Percentiles rank a stretch among this genome's conserved stretches.
Conservation (phyloP, 2,329 filamentous ascomycete species). For the Macroventuria anomochaeta region DNA sequence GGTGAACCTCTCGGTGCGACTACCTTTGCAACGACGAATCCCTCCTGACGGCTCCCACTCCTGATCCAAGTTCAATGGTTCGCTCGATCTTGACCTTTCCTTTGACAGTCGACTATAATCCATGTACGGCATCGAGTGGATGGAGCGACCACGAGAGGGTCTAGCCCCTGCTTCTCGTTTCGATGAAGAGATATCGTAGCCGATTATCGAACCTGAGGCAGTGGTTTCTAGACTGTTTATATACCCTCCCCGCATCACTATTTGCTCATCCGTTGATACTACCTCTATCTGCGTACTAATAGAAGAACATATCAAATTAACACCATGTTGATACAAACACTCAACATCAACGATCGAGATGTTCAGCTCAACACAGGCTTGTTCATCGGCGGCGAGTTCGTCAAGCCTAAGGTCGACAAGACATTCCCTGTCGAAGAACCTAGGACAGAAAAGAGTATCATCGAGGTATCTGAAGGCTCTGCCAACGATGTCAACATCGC, state of each 20-base stretch:
- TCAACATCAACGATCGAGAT: conserved; percentile 15
- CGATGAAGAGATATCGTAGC: conserved; percentile 3
- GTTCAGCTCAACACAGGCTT: conserved; percentile 42
- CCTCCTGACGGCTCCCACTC: not conserved
- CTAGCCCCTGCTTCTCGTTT: not conserved
- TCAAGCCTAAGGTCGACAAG: conserved; percentile 35
- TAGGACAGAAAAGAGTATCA: conserved; percentile 16
- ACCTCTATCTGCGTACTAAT: not conserved
- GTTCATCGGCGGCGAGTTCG: conserved; percentile 56
- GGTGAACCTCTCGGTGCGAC: not conserved
- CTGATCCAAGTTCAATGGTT: not conserved
- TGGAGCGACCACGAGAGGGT: not conserved
- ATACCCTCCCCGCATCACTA: not conserved
- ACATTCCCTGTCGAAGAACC: conserved; percentile 25
- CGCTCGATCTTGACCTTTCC: not conserved
- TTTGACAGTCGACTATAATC: not conserved
- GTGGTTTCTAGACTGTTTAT: not conserved
- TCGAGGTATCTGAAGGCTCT: conserved; percentile 15
- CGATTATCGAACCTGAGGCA: not conserved
- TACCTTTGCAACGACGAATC: not conserved
- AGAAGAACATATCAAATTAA: not conserved
- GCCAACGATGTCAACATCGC: conserved; percentile 16
- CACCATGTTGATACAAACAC: conserved; percentile 13
- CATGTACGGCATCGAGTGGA: not conserved
- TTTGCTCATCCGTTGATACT: not conserved